Evolutionary conservation across 2,329 filamentous ascomycete genomes (phyloP).

Genomic region (Sporothrix phasma): DNA sequence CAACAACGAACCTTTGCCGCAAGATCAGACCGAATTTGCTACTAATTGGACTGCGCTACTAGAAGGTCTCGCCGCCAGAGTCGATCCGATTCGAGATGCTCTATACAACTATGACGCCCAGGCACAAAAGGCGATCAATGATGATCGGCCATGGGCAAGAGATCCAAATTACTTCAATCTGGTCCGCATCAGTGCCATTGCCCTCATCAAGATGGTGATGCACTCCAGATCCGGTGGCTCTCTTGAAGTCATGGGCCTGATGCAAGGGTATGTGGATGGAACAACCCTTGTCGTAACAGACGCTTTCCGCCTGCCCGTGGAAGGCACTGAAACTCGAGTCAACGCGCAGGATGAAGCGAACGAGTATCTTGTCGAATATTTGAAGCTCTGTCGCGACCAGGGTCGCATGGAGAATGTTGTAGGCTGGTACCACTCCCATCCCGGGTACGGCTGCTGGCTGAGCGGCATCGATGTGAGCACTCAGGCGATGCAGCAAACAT

Average conservation of each 20-base stretch:
- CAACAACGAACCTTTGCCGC: not conserved
- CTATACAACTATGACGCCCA: slow-evolving; percentile 74
- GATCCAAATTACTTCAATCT: slow-evolving; percentile 85
- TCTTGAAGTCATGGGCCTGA: slow-evolving; percentile 94
- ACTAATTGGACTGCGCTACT: not conserved
- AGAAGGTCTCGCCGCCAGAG: slow-evolving; percentile 77
- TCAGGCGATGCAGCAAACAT: slow-evolving; percentile 74
- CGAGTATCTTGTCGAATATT: slow-evolving; percentile 89
- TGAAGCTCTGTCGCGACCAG: slow-evolving; percentile 64
- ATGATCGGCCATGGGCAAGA: slow-evolving; percentile 61
- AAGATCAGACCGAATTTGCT: not conserved
- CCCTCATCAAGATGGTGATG: slow-evolving; percentile 98
- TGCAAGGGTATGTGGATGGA: slow-evolving; percentile 86
- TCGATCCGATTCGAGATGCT: slow-evolving; percentile 79
- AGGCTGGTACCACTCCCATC: slow-evolving; percentile 97
- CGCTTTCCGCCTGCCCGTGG: slow-evolving; percentile 84
- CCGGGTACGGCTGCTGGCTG: slow-evolving; percentile 96
- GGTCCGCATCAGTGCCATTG: slow-evolving; percentile 86
- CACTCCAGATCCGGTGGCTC: slow-evolving; percentile 90
- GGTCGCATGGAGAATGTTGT: slow-evolving; percentile 81
- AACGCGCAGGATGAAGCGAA: slow-evolving; percentile 94
- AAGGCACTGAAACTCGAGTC: slow-evolving; percentile 96
- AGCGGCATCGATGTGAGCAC: slow-evolving; percentile 92
- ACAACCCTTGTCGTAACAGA: slow-evolving; percentile 88
- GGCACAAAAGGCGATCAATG: slow-evolving; percentile 56